These are phyloP conservation scores for Striga asiatica DNA, from an alignment of 257 asterid genomes.

Conservation along the genomic window DNA sequence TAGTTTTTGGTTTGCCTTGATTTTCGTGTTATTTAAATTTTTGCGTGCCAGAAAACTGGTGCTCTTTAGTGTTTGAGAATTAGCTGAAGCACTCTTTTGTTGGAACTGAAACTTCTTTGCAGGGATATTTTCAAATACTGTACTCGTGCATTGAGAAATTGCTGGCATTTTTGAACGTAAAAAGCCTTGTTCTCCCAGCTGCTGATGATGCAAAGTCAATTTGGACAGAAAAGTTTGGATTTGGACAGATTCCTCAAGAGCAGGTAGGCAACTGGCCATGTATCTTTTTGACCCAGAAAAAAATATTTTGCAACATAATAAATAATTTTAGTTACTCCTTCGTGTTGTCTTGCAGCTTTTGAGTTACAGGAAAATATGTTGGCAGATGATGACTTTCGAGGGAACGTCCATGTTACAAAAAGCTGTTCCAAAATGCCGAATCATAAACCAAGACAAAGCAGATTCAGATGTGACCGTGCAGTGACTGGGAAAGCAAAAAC, in stretches of 20 bases:
- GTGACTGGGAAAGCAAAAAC: slow-evolving; percentile 15
- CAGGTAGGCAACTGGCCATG: slow-evolving; percentile 57
- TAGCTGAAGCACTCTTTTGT: slow-evolving; percentile 12
- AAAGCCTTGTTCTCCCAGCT: slow-evolving; percentile 80
- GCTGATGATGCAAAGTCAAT: slow-evolving; percentile 78
- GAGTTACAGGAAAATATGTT: slow-evolving; percentile 56
- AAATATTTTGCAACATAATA: background rate
- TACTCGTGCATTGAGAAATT: slow-evolving; percentile 73
- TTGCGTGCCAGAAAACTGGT: background rate
- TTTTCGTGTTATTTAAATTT: background rate
- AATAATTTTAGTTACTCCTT: background rate
- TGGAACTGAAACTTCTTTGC: slow-evolving; percentile 20
- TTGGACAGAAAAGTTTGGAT: slow-evolving; percentile 91
- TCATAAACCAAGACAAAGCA: slow-evolving; percentile 37
- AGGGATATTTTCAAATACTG: slow-evolving; percentile 85
- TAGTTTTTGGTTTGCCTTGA: background rate
- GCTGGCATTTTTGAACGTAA: slow-evolving; percentile 57
- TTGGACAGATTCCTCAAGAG: slow-evolving; percentile 44
- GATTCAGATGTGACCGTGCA: slow-evolving; percentile 24
- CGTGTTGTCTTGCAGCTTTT: slow-evolving; percentile 44
- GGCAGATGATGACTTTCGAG: slow-evolving; percentile 85
- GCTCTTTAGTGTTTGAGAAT: background rate
- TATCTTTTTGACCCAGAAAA: no score
- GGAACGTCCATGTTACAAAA: slow-evolving; percentile 86
- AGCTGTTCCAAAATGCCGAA: slow-evolving; percentile 53